Evolutionary conservation across 108 stramenopile genomes (phyloP).

Genomic region (Pseudonitzschia pungens): DNA sequence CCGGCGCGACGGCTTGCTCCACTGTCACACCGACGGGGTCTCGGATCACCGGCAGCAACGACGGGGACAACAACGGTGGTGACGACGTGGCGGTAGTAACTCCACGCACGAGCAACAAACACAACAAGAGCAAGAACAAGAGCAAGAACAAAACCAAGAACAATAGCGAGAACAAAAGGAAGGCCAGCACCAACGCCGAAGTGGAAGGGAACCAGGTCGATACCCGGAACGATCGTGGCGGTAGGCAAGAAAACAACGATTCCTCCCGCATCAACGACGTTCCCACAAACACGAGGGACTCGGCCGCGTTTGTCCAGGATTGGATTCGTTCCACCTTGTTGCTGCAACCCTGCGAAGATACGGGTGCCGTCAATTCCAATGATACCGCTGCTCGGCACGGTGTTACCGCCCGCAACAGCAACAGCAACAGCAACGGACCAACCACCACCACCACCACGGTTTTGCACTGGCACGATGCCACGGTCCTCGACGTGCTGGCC

Average conservation of each 20-base stretch:
- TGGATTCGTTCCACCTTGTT: conserved; percentile 12
- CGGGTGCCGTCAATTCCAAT: background rate
- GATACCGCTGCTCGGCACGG: background rate
- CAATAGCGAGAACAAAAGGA: background rate
- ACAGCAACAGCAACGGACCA: background rate
- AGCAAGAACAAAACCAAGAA: background rate
- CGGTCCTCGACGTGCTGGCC: background rate
- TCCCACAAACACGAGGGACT: background rate
- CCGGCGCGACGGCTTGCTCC: background rate
- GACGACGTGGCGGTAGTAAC: background rate
- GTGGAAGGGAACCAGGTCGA: background rate
- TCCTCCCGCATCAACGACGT: background rate
- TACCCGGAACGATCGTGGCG: background rate
- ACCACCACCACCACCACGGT: background rate
- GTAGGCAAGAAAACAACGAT: too few species aligned
- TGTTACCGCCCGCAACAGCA: background rate
- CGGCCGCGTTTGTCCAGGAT: background rate
- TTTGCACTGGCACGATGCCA: background rate
- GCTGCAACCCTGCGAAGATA: background rate
- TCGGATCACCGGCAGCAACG: background rate
- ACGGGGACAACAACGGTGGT: background rate
- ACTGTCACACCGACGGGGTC: background rate
- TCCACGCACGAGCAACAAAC: background rate
- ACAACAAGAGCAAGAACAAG: background rate
- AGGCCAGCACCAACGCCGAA: background rate